Evolutionary conservation across 2,329 filamentous ascomycete species (phyloP).

Genomic region (Microdochium trichocladiopsis): DNA sequence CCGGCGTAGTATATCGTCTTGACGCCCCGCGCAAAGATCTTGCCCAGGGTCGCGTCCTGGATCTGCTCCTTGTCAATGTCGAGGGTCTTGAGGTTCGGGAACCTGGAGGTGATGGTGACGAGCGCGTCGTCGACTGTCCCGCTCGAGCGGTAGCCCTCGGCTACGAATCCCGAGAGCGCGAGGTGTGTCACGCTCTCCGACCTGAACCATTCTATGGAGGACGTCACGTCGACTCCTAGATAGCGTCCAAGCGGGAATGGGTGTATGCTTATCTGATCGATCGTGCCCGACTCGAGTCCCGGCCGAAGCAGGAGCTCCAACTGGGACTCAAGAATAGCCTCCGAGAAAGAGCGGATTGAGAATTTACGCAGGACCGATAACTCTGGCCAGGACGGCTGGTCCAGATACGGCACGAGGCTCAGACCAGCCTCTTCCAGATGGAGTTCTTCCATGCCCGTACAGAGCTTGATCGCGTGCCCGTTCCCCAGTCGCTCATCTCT

Average conservation of each 20-base stretch:
- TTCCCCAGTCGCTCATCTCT: background rate
- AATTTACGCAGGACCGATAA: slow-evolving; percentile 2
- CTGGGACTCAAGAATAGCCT: background rate
- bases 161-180: slow-evolving; percentile 45
- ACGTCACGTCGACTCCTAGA: slow-evolving; percentile 11
- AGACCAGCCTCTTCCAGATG: slow-evolving; percentile 3
- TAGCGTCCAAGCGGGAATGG: background rate
- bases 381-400: background rate
- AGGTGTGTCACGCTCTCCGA: slow-evolving; percentile 14
- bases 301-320: background rate
- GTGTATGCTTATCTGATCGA: background rate
- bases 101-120: slow-evolving; percentile 9
- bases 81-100: slow-evolving; percentile 15
- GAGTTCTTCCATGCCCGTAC: slow-evolving; percentile 7
- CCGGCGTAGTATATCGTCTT: slow-evolving; percentile 11
- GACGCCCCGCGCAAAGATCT: slow-evolving; percentile 11
- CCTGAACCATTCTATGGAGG: slow-evolving; percentile 12
- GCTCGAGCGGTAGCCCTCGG: slow-evolving; percentile 24
- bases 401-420: background rate
- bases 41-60: slow-evolving; percentile 9
- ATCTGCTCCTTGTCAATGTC: slow-evolving; percentile 13
- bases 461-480: background rate
- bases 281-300: background rate
- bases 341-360: slow-evolving; percentile 8
- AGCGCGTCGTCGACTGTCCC: slow-evolving; percentile 8